Evolutionary conservation across 495 filamentous ascomycete species (phyloP).

Genomic region (Venustampulla echinocandica): DNA sequence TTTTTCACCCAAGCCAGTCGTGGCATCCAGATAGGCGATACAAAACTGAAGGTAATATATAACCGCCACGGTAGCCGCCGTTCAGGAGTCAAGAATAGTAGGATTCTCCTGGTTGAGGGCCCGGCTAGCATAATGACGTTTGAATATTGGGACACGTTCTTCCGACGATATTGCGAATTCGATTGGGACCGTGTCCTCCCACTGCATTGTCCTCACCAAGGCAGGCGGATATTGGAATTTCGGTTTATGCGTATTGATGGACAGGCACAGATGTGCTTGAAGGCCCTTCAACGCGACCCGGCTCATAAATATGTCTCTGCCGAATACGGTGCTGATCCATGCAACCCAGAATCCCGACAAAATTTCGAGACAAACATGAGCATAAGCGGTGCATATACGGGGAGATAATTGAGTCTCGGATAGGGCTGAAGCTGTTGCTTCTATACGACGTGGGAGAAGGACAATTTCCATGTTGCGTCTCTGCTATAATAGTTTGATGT

Average conservation of each 20-base stretch:
- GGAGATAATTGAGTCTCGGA: too few relatives aligned
- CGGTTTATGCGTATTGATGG: slow-evolving; percentile 1
- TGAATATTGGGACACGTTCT: neutral
- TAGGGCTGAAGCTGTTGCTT: too few relatives aligned
- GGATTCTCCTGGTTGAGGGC: neutral
- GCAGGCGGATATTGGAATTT: neutral
- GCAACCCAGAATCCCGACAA: too few relatives aligned
- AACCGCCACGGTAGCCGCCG: neutral
- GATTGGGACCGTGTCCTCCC: neutral
- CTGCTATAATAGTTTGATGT: too few relatives aligned
- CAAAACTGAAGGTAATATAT: neutral
- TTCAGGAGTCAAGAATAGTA: neutral
- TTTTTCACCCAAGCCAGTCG: neutral
- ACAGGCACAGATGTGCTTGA: neutral
- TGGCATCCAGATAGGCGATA: neutral
- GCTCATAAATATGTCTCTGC: neutral
- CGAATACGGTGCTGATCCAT: neutral
- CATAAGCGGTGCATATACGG: too few relatives aligned
- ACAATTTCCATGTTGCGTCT: too few relatives aligned
- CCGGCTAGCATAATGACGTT: neutral
- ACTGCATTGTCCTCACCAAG: neutral
- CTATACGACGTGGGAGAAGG: too few relatives aligned
- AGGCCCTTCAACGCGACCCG: neutral
- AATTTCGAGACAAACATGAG: too few relatives aligned
- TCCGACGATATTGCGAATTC: neutral